These are phyloP conservation scores for Pythium chondricola DNA, from an alignment of 352 stramenopile species.

Conservation along the genomic window DNA sequence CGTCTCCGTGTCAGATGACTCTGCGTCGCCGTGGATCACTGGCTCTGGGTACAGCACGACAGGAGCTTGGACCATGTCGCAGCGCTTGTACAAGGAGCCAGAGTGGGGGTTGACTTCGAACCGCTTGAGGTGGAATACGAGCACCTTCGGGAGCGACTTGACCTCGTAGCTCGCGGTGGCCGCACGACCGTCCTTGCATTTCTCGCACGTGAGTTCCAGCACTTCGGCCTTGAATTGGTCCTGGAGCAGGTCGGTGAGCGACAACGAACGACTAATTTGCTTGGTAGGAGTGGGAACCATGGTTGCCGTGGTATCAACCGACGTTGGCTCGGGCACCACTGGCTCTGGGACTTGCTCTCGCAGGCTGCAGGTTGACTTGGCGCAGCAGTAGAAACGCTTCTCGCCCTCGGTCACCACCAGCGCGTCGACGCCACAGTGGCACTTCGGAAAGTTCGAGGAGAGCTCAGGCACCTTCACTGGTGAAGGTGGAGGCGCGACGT, in stretches of 20 bases:
- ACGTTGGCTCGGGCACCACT: neutral
- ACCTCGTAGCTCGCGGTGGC: conserved; percentile 54
- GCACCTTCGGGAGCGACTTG: conserved; percentile 56
- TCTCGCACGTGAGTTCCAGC: conserved; percentile 79
- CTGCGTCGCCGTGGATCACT: conserved; percentile 11
- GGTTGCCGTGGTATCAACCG: neutral
- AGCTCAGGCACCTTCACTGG: neutral
- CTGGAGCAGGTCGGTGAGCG: conserved; percentile 47
- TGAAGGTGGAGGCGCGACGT: conserved; percentile 1
- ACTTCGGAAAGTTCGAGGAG: conserved; percentile 21
- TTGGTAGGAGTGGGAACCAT: neutral
- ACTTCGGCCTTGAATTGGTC: conserved; percentile 78
- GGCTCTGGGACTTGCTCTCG: conserved; percentile 25
- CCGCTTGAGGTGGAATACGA: conserved; percentile 82
- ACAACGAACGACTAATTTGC: conserved; percentile 2
- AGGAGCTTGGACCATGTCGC: conserved; percentile 68
- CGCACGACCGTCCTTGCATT: conserved; percentile 67
- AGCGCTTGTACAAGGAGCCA: conserved; percentile 73
- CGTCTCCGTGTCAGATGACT: neutral
- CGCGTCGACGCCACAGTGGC: conserved; percentile 51
- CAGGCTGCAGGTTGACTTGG: conserved; percentile 57
- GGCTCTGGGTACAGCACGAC: conserved; percentile 9
- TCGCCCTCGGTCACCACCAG: conserved; percentile 24
- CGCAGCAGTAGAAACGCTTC: conserved; percentile 45
- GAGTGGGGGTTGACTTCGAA: conserved; percentile 74